Evolutionary conservation across 192 early-diverging fungal species (phyloP).

Genomic region (Podochytrium sp.): DNA sequence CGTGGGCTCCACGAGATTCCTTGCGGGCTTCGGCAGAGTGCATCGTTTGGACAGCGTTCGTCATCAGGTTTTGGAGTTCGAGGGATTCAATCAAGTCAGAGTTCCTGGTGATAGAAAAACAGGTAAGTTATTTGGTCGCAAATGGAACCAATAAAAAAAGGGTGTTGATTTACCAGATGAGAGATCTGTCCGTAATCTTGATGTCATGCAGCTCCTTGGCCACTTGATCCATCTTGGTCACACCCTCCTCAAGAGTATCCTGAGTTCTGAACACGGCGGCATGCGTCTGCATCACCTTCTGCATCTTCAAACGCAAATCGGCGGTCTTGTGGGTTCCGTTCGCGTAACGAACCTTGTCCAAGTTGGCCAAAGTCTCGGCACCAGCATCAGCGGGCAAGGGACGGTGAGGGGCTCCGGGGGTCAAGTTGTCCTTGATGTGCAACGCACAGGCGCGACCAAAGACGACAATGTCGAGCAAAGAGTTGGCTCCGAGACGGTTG

Average conservation of each 20-base stretch:
- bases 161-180: slow-evolving; percentile 85
- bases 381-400: slow-evolving; percentile 85
- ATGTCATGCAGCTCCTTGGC: slow-evolving; percentile 80
- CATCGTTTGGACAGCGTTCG: slow-evolving; percentile 90
- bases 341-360: slow-evolving; percentile 91
- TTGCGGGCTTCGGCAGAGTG: slow-evolving; percentile 86
- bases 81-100: slow-evolving; percentile 95
- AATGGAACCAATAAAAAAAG: background rate
- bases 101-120: slow-evolving; percentile 60
- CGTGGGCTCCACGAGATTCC: slow-evolving; percentile 98
- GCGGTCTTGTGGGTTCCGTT: slow-evolving; percentile 80
- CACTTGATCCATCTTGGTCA: slow-evolving; percentile 83
- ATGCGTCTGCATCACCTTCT: slow-evolving; percentile 96
- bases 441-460: slow-evolving; percentile 96
- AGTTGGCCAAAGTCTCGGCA: slow-evolving; percentile 87
- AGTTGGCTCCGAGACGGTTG: slow-evolving; percentile 98
- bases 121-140: background rate
- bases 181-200: slow-evolving; percentile 84
- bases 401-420: slow-evolving; percentile 84
- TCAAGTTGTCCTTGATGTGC: slow-evolving; percentile 88
- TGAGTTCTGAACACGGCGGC: slow-evolving; percentile 98
- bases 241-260: slow-evolving; percentile 84
- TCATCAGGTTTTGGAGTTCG: slow-evolving; percentile 97
- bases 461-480: slow-evolving; percentile 96
- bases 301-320: slow-evolving; percentile 91